Evolutionary conservation across 441 rosid genomes (phyloP), one percentile per base, ranked within the genome.

Genomic region (Bruguiera hainesii): DNA sequence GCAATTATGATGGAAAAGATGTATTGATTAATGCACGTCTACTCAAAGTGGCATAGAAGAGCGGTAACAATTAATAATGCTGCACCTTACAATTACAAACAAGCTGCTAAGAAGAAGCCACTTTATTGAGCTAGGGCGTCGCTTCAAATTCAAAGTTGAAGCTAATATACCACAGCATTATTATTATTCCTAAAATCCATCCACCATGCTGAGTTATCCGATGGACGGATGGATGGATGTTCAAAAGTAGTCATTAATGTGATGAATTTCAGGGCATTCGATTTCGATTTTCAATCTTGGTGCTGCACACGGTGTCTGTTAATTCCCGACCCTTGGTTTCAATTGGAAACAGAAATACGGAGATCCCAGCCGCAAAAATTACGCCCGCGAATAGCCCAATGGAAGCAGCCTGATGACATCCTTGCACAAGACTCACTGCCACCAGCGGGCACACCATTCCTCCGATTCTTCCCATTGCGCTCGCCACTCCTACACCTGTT

Each of bases 391-490:
- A 93, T 28, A 93, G 80, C 67, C 86, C 33, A 56, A 94, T 65
- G 0, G 97, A 87, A 26, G 73, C 79, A 3, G 82, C 77, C 79
- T 83, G 93, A 73, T 85, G 90, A 33, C 98, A 94, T 67, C 89
- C 88, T 31, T 89, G 86, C 57, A 91, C 87, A 67, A 94, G 78
- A 69, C 86, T 83, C 61, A 94, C 96, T 10, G 98, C 97, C 68
- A 91, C 96, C 7, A 89, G 82, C 19, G 98, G 98, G 46, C 96
- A 85, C 25, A 87, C 28, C 85, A 91, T 86, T 66, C 98, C 98
- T n/a, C 97, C 98, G 9, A 94, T 88, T 79, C 97, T 84, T 64
- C 96, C 97, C 65, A 94, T 76, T 1, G 97, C 81, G 80, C 97
- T 91, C 19, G 80, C 98, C 2, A 81, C 73, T 77, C 98, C 98